Evolutionary conservation across 768 basidiomycete species (phyloP), one percentile per base, ranked within the genome.

Genomic region (Suillus subalutaceus): DNA sequence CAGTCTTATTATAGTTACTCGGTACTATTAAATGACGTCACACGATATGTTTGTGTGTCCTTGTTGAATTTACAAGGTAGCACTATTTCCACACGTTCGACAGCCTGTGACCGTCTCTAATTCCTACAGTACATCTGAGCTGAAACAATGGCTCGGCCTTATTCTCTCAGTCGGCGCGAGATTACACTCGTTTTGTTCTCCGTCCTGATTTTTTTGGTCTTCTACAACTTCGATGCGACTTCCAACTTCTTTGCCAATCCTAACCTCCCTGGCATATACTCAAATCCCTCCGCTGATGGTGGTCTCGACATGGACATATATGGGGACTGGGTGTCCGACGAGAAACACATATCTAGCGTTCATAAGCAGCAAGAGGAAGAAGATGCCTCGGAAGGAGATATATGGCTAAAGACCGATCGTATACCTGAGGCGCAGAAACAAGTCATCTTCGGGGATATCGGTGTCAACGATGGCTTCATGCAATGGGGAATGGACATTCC

Each of bases 91-190:
- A 13, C 32, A n/a, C 12, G 55, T 32, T 55, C 32, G 30, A 18
- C 30, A 32, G 26, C 26, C 26, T 26, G 26, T 1, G 9, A 16
- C 38, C 38, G 9, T 40, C 40, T 43, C 40, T 43, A 23, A 30
- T 41, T 43, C 20, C 26, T 20, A n/a, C n/a, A n/a, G 6, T 18
- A 26, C 16, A 41, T 43, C 18, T 43, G 41, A 60, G 59, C 59
- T 60, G 41, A 37, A 13, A 65, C 38, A 59, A 89, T 88, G 88
- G 78, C 80, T 65, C 92, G 90, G 90, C 77, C 79, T 52, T 81
- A 86, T 3, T 85, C 87, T 62, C 93, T 90, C 13, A 90, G 85
- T 58, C 85, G 89, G 69, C 87, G 93, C 68, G 94, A 96, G 77
- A 70, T 90, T 41, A 82, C 86, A 12, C 84, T 96, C 70, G 71